Percentiles rank a stretch among this genome's conserved stretches.
Evolutionary conservation across 106 monocot genomes (phyloP).

Genomic region (Allium sativum): DNA sequence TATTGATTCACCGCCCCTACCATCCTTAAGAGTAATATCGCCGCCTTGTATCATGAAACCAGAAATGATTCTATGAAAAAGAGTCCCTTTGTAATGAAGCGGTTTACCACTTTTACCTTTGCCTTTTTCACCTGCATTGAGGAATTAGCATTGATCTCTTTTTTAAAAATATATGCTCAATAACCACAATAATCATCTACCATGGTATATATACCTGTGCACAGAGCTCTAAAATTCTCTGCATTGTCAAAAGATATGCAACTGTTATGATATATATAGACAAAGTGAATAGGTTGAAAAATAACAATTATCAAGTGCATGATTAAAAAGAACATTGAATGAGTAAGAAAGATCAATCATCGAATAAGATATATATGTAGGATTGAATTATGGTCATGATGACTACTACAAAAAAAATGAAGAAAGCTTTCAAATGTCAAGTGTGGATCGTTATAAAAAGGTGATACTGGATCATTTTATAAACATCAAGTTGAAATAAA

Average conservation of each 20-base stretch:
- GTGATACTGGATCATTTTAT: too few species aligned
- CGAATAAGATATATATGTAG: neutral
- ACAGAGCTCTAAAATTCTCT: conserved; percentile 94
- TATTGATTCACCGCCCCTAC: conserved; percentile 75
- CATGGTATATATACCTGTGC: conserved; percentile 47
- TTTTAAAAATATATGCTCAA: conserved; percentile 1
- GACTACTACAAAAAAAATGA: too few species aligned
- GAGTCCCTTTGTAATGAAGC: conserved; percentile 79
- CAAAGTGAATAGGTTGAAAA: neutral
- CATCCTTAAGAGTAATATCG: conserved; percentile 58
- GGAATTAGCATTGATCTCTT: neutral
- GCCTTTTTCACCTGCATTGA: conserved; percentile 65
- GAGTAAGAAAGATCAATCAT: neutral
- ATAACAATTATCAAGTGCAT: neutral
- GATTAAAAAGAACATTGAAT: neutral
- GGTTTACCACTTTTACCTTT: conserved; percentile 43
- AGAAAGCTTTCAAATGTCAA: too few species aligned
- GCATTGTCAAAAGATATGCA: conserved; percentile 22
- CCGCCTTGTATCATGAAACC: conserved; percentile 99
- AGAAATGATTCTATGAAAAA: conserved; percentile 83
- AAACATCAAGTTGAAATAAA: too few species aligned
- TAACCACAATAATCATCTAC: neutral
- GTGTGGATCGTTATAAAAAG: too few species aligned
- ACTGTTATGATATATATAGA: conserved; percentile 2
- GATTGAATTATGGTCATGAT: too few species aligned